A percentile compares a stretch with the other conserved stretches of the same genome.
Conservation (phyloP, 2,329 filamentous ascomycete species). For the Celoporthe dispersa region DNA sequence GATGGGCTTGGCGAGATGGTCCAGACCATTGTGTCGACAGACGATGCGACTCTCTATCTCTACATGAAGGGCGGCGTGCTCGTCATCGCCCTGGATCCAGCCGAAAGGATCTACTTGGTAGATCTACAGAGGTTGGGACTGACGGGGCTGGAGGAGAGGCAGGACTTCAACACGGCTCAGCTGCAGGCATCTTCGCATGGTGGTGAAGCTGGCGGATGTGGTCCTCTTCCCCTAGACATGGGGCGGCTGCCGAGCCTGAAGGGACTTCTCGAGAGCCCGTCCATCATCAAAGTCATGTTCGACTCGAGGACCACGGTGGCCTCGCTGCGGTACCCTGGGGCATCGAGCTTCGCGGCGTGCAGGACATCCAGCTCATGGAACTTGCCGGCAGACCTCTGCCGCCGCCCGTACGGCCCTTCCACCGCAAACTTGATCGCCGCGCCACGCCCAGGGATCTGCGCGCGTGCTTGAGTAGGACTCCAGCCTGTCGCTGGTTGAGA, state of each 20-base stretch:
- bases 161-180: slow-evolving; percentile 10
- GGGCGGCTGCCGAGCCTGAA: slow-evolving; percentile 12
- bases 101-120: slow-evolving; percentile 3
- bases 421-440: neutral
- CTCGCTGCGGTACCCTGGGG: neutral
- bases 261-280: slow-evolving; percentile 6
- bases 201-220: neutral
- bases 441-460: slow-evolving; percentile 2
- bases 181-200: neutral
- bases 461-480: slow-evolving; percentile 21
- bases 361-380: slow-evolving; percentile 17
- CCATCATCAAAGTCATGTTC: slow-evolving; percentile 9
- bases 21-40: slow-evolving; percentile 12
- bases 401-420: neutral
- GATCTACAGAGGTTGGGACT: neutral
- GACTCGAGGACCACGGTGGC: neutral
- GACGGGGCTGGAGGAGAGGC: neutral
- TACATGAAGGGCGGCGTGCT: neutral
- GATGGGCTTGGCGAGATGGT: slow-evolving; percentile 13
- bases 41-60: neutral
- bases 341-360: slow-evolving; percentile 5
- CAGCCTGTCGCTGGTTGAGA: slow-evolving; percentile 13
- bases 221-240: neutral
- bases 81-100: neutral
- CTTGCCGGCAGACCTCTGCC: neutral